Conservation (phyloP, 2,329 filamentous ascomycete species). For the Alternaria novae-zelandiae region DNA sequence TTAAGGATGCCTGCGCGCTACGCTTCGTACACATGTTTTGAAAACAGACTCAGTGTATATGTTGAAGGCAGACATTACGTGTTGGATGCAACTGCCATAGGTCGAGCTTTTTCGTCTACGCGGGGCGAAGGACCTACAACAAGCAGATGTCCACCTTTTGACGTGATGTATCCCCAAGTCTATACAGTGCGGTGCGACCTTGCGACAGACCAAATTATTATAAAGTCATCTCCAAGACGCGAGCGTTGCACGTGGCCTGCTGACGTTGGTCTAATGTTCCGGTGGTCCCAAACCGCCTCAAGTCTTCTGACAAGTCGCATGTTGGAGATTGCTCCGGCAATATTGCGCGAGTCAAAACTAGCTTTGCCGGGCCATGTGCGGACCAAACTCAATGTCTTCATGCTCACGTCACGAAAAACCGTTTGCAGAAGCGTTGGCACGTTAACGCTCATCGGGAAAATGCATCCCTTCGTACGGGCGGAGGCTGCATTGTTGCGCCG, state of each 20-base stretch:
- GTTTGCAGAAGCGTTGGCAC: slow-evolving; percentile 13
- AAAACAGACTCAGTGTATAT: neutral
- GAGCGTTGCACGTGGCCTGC: neutral
- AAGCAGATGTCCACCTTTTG: neutral
- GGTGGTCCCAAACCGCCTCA: slow-evolving; percentile 1
- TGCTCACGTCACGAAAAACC: slow-evolving; percentile 14
- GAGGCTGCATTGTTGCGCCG: neutral
- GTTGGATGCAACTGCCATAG: neutral
- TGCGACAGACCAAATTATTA: neutral
- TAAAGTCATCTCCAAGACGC: neutral
- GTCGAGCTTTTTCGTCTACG: neutral
- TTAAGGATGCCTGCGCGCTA: neutral
- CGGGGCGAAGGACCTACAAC: neutral
- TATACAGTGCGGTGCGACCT: neutral
- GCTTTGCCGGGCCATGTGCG: slow-evolving; percentile 8
- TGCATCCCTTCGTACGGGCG: neutral
- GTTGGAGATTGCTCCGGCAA: slow-evolving; percentile 10
- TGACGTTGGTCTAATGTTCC: neutral
- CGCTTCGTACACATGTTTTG: neutral
- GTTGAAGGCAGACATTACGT: neutral
- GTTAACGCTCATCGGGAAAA: slow-evolving; percentile 3
- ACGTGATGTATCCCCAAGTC: neutral
- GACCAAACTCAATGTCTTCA: slow-evolving; percentile 11
- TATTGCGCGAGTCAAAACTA: slow-evolving; percentile 19
- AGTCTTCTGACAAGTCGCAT: neutral